Evolutionary conservation across 495 filamentous ascomycete species (phyloP).

Genomic region (Hypoxylon lenormandii): DNA sequence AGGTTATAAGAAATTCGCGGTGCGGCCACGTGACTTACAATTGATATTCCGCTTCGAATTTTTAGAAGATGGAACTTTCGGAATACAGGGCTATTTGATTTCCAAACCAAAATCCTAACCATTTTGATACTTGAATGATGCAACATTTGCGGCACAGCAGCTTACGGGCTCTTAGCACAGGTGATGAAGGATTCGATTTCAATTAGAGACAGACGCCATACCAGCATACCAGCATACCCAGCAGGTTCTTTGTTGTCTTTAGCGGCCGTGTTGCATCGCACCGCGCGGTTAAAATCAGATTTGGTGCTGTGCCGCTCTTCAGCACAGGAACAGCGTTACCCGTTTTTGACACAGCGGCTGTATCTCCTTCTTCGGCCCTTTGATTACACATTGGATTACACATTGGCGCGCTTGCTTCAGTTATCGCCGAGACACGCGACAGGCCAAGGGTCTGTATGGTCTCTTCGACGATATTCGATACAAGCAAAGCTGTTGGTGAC

Average conservation of each 20-base stretch:
- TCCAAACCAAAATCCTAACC: constrained; percentile 35
- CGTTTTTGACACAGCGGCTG: constrained; percentile 17
- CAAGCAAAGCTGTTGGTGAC: constrained; percentile 10
- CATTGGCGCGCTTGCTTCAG: constrained; percentile 12
- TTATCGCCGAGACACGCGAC: constrained; percentile 29
- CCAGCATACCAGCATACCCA: not conserved
- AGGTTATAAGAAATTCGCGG: no score
- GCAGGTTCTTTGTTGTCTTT: constrained; percentile 1
- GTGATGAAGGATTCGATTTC: not conserved
- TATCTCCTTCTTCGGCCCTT: not conserved
- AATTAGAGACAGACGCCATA: not conserved
- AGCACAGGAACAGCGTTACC: constrained; percentile 4
- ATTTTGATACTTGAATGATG: constrained; percentile 38
- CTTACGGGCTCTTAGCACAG: constrained; percentile 10
- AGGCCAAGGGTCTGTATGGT: constrained; percentile 9
- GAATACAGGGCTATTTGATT: no score
- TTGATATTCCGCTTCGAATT: not conserved
- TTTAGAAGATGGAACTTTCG: constrained; percentile 21
- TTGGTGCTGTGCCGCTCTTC: constrained; percentile 35
- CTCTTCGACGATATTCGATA: constrained; percentile 11
- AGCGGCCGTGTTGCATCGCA: constrained; percentile 33
- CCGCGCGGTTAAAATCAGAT: constrained; percentile 35
- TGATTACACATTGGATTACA: constrained; percentile 10
- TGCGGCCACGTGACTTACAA: not conserved
- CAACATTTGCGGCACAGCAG: constrained; percentile 40